A percentile compares a stretch with the other conserved stretches of the same genome.
phyloP scores from a whole-genome alignment of 305 asterid species.

The Solanum hybrid region DNA sequence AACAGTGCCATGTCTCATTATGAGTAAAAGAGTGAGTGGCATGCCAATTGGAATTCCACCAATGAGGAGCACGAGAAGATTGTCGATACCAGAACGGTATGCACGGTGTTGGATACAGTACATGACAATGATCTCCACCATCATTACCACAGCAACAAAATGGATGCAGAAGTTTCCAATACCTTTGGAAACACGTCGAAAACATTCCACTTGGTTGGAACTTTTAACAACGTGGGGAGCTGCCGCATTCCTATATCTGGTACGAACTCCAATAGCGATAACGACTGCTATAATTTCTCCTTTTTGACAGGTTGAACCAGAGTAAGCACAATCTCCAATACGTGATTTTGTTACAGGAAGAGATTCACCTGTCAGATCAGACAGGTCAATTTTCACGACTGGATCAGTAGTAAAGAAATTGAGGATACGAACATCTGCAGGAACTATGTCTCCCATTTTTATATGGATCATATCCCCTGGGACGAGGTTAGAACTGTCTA shows the following conservation, averaged over 20 bases:
- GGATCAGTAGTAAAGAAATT: conserved; percentile 15
- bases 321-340: conserved; percentile 14
- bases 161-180: conserved; percentile 19
- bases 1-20: conserved; percentile 11
- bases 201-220: conserved; percentile 7
- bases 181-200: conserved; percentile 13
- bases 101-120: conserved; percentile 7
- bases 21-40: conserved; percentile 15
- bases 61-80: conserved; percentile 20
- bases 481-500: conserved; percentile 22
- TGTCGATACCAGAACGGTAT: conserved; percentile 16
- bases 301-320: conserved; percentile 22
- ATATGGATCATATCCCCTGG: conserved; percentile 26
- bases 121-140: conserved; percentile 11
- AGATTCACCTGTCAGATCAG: conserved; percentile 20
- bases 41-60: conserved; percentile 25
- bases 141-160: conserved; percentile 17
- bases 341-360: conserved; percentile 18
- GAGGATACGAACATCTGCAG: conserved; percentile 29
- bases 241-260: conserved; percentile 12
- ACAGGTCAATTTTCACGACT: conserved; percentile 21
- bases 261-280: conserved; percentile 21
- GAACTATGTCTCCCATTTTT: conserved; percentile 25
- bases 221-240: conserved; percentile 15
- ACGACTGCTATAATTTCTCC: conserved; percentile 18